Conservation (phyloP, 139 green algal genomes). For the Chlorella sp. region DNA sequence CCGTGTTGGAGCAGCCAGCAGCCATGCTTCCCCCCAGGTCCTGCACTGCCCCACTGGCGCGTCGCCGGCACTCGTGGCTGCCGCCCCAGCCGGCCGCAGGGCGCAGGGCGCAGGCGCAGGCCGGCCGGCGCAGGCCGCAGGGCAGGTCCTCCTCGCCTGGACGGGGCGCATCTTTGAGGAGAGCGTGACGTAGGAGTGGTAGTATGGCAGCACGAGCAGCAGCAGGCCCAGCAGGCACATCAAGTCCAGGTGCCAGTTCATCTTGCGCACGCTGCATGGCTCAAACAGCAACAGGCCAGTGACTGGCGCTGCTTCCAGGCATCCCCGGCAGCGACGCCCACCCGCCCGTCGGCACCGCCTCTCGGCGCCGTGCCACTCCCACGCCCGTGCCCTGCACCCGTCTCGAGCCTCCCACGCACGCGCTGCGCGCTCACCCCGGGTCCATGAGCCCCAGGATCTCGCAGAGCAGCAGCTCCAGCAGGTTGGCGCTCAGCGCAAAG, state of each 20-base stretch:
- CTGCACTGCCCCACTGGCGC: no score
- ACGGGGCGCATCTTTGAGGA: conserved; percentile 7
- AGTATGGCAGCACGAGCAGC: conserved; percentile 83
- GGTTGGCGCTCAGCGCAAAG: conserved; percentile 90
- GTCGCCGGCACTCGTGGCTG: no score
- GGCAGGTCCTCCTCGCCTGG: conserved; percentile 38
- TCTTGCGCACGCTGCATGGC: conserved; percentile 59
- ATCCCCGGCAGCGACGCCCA: background rate
- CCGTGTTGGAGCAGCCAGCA: no score
- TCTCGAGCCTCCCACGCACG: no score
- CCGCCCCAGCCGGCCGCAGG: no score
- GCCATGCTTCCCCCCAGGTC: no score
- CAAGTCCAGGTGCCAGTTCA: conserved; percentile 82
- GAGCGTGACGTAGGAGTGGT: conserved; percentile 74
- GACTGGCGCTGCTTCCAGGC: background rate
- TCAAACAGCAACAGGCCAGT: background rate
- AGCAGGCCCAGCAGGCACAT: conserved; percentile 80
- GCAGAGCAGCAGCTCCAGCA: conserved; percentile 88
- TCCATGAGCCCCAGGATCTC: conserved; percentile 83
- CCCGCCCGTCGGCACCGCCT: no score
- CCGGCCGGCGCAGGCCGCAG: no score
- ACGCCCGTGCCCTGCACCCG: no score
- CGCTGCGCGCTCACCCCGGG: conserved; percentile 12
- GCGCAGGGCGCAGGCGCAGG: no score
- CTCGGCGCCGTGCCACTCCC: background rate